Evolutionary conservation across 768 basidiomycete genomes (phyloP), one percentile per base, ranked within the genome.

Genomic region (Rhizopogon sp.): DNA sequence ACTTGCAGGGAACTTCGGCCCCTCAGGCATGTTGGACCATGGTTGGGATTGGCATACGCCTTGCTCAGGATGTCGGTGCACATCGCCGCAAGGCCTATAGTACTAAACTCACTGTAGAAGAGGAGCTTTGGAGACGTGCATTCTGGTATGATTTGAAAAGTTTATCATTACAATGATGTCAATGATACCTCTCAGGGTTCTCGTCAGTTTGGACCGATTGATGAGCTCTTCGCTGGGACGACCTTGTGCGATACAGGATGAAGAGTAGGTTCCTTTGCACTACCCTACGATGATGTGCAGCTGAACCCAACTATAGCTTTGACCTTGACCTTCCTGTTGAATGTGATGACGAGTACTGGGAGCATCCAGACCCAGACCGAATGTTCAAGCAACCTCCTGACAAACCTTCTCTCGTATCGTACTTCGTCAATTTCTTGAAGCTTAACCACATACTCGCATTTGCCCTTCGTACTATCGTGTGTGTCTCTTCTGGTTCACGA

Each of bases 311-410:
- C 49, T 13, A 41, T 42, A 85, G 85, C 58, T 82, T 80, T 55
- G 84, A 88, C 53, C 72, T 81, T 16, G 84, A 83, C 20, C 72
- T 77, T 11, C 84, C 85, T 1, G 70, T 84, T 2, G 83, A 84
- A 11, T 83, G 84, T 17, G 86, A 88, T 53, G 87, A 88, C 61
- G 83, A 87, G 47, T 85, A 80, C 55, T 87, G 84, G 84, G 75
- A 80, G 16, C 72, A 72, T 45, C 73, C 67, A 20, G 79, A 79
- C 51, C 74, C 77, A 0, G 72, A 72, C 11, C 68, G 72, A 22
- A 73, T 73, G 3, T 87, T 85, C 70, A 77, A 77, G 47, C 88
- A 91, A 61, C 90, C 89, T 0, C 61, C 74, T 1, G 79, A 75
- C 16, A 80, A 80, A 60, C 83, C 85, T 0, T 82, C 80, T 3